These are phyloP conservation scores for Picea mariana DNA, from an alignment of 83 land plant genomes.

Conservation along the genomic window DNA sequence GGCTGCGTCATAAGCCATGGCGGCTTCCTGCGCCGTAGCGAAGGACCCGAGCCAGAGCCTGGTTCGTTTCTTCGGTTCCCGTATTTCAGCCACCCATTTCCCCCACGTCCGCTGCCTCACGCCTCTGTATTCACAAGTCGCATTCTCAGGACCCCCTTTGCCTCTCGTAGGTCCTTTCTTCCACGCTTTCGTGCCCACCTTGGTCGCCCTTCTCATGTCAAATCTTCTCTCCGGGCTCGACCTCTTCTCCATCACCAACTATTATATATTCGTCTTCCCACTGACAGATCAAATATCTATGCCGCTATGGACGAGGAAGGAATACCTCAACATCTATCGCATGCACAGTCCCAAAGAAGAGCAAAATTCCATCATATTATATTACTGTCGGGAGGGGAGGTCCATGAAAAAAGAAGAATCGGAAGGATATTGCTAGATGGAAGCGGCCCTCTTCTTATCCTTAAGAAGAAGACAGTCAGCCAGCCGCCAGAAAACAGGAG, in stretches of 20 bases:
- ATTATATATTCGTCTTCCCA: too few relatives aligned
- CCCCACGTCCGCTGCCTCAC: slow-evolving; percentile 87
- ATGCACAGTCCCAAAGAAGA: too few relatives aligned
- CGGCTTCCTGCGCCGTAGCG: slow-evolving; percentile 80
- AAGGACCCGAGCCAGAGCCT: slow-evolving; percentile 84
- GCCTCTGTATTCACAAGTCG: slow-evolving; percentile 75
- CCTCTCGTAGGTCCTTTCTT: slow-evolving; percentile 77
- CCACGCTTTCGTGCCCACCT: slow-evolving; percentile 41
- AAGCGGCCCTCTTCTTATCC: too few relatives aligned
- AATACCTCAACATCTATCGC: too few relatives aligned
- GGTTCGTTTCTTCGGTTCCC: slow-evolving; percentile 82
- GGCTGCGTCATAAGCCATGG: slow-evolving; percentile 81
- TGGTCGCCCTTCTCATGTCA: neutral
- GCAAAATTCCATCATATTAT: too few relatives aligned
- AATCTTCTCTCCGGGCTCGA: neutral
- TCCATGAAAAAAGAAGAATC: too few relatives aligned
- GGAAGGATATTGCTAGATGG: too few relatives aligned
- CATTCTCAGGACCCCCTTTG: slow-evolving; percentile 82
- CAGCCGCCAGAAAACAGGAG: too few relatives aligned
- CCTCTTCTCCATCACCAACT: neutral
- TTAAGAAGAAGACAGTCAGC: too few relatives aligned
- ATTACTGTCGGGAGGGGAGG: too few relatives aligned
- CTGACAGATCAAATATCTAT: too few relatives aligned
- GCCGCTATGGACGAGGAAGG: too few relatives aligned
- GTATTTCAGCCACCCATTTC: slow-evolving; percentile 83